phyloP scores from a whole-genome alignment of 257 asterid species.

The Primulina tabacum region DNA sequence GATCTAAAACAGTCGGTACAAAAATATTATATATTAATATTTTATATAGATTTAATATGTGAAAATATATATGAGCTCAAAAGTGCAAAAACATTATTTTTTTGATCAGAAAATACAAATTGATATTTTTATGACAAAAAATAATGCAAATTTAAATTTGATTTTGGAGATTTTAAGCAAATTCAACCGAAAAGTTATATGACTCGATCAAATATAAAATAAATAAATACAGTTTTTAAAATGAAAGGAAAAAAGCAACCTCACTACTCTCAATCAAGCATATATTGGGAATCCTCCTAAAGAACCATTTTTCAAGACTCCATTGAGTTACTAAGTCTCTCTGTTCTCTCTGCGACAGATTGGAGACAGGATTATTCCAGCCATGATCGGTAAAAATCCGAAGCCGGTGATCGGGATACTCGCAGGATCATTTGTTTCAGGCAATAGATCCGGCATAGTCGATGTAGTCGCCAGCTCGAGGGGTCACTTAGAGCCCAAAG shows the following conservation, averaged over 20 bases:
- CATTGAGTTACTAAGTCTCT: slow-evolving; percentile 15
- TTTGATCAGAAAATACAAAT: too few relatives aligned
- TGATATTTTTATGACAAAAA: too few relatives aligned
- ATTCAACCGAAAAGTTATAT: too few relatives aligned
- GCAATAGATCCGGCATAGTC: slow-evolving; percentile 21
- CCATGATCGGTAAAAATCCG: slow-evolving; percentile 62
- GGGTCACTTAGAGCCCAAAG: slow-evolving; percentile 41
- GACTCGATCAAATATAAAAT: background rate
- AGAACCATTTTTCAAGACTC: slow-evolving; percentile 15
- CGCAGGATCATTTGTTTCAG: slow-evolving; percentile 40
- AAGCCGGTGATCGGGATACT: slow-evolving; percentile 57
- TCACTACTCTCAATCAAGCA: slow-evolving; percentile 43
- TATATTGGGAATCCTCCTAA: slow-evolving; percentile 22
- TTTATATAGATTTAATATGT: too few relatives aligned
- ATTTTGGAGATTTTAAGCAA: too few relatives aligned
- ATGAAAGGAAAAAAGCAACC: background rate
- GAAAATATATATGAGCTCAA: too few relatives aligned
- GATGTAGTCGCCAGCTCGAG: slow-evolving; percentile 39
- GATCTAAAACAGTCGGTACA: too few relatives aligned
- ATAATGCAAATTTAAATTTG: too few relatives aligned
- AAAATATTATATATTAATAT: too few relatives aligned
- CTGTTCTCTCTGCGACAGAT: background rate
- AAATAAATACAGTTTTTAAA: too few relatives aligned
- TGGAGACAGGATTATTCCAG: background rate
- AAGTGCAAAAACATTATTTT: too few relatives aligned